A percentile compares a stretch with the other conserved stretches of the same genome.
phyloP scores from a whole-genome alignment of 192 early-diverging fungal species.

The Jimgerdemannia lactiflua region DNA sequence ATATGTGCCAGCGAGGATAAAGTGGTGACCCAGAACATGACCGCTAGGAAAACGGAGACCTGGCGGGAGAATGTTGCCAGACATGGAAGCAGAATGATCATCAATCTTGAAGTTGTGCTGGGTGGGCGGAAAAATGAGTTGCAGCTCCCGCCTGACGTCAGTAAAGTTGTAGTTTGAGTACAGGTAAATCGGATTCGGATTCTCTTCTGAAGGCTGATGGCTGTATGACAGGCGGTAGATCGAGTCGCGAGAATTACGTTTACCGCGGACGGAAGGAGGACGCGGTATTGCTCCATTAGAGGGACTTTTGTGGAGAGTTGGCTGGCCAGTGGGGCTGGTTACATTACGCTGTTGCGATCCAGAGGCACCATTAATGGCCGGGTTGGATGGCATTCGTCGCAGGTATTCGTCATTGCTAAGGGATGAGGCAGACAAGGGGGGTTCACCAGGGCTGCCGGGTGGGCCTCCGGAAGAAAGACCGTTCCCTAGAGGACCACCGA shows the following conservation, averaged over 20 bases:
- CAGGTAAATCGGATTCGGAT: constrained; percentile 61
- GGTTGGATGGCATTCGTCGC: background rate
- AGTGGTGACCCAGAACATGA: constrained; percentile 62
- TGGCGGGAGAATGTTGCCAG: constrained; percentile 61
- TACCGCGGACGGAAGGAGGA: background rate
- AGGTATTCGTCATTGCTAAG: background rate
- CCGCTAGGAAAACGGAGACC: constrained; percentile 79
- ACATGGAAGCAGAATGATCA: constrained; percentile 68
- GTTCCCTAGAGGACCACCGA: background rate
- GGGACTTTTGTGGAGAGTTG: background rate
- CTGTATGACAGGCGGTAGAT: background rate
- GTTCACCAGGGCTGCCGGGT: constrained; percentile 10
- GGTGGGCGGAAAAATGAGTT: constrained; percentile 59
- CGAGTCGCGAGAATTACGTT: background rate
- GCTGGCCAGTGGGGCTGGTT: background rate
- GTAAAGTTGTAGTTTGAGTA: constrained; percentile 86
- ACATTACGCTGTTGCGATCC: background rate
- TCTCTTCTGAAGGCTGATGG: constrained; percentile 29
- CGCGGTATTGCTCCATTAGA: background rate
- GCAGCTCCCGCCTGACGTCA: constrained; percentile 72
- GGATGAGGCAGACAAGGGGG: background rate
- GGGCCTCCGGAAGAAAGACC: constrained; percentile 3
- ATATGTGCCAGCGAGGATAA: constrained; percentile 71
- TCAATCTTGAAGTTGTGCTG: constrained; percentile 53
- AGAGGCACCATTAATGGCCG: background rate